phyloP scores from a whole-genome alignment of 2,329 filamentous ascomycete species.

The Penicillium sp. region DNA sequence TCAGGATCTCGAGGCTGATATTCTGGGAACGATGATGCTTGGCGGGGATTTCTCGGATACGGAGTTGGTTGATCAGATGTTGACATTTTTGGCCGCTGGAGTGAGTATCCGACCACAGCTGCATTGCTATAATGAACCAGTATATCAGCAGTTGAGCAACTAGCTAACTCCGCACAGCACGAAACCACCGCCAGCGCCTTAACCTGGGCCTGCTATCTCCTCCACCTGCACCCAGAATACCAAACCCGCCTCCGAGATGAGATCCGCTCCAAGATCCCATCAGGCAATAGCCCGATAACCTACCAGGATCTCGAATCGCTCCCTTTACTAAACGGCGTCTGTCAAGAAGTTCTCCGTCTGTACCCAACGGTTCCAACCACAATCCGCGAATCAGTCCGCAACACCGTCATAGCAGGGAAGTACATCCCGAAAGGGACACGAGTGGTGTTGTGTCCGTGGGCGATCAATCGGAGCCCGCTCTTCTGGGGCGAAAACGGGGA shows the following conservation, averaged over 20 bases:
- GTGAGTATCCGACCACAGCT: constrained; percentile 14
- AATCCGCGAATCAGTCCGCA: constrained; percentile 33
- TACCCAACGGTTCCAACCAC: constrained; percentile 37
- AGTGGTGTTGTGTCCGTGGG: constrained; percentile 58
- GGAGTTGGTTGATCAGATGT: constrained; percentile 36
- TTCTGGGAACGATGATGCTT: constrained; percentile 33
- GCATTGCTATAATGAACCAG: background rate
- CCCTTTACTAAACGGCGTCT: constrained; percentile 68
- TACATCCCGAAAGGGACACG: constrained; percentile 61
- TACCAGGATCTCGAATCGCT: constrained; percentile 53
- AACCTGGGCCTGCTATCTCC: constrained; percentile 47
- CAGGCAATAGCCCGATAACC: constrained; percentile 23
- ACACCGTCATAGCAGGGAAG: constrained; percentile 53
- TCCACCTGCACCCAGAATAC: constrained; percentile 43
- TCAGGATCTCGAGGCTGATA: constrained; percentile 30
- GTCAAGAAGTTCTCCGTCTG: constrained; percentile 58
- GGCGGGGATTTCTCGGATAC: constrained; percentile 33
- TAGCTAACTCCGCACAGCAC: constrained; percentile 29
- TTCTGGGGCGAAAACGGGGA: constrained; percentile 68
- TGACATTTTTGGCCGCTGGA: constrained; percentile 37
- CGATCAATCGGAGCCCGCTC: constrained; percentile 58
- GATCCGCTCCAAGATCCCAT: constrained; percentile 41
- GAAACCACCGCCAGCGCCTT: constrained; percentile 50
- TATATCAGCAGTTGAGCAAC: background rate
- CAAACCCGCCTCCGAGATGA: constrained; percentile 46